A percentile compares a stretch with the other conserved stretches of the same genome.
Evolutionary conservation across 2,329 filamentous ascomycete genomes (phyloP).

Genomic region (Colletotrichum tamarilloi): DNA sequence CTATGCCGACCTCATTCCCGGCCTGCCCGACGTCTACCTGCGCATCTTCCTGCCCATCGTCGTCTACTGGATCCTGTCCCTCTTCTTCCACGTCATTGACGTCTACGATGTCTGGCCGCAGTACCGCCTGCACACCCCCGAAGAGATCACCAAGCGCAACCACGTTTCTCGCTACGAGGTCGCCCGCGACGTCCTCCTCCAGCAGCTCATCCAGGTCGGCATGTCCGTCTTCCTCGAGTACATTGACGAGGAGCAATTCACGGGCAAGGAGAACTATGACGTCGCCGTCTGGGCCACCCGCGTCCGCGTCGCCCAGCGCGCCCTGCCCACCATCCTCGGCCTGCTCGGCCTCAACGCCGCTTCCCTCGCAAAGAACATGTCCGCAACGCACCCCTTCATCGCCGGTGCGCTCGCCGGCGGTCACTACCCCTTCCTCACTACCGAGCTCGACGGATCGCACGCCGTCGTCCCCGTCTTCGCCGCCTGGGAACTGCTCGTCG

Average conservation of each 20-base stretch:
- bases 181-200: slow-evolving; percentile 88
- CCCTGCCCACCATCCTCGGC: slow-evolving; percentile 78
- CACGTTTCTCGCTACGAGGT: slow-evolving; percentile 88
- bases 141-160: slow-evolving; percentile 88
- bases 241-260: slow-evolving; percentile 79
- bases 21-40: slow-evolving; percentile 84
- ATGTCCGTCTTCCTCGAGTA: slow-evolving; percentile 75
- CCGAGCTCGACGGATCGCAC: slow-evolving; percentile 64
- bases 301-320: slow-evolving; percentile 81
- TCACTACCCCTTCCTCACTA: slow-evolving; percentile 77
- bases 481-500: slow-evolving; percentile 80
- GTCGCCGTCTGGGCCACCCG: slow-evolving; percentile 90
- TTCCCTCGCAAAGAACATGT: slow-evolving; percentile 80
- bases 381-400: slow-evolving; percentile 76
- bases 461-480: slow-evolving; percentile 78
- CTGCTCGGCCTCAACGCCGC: slow-evolving; percentile 81
- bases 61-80: slow-evolving; percentile 89
- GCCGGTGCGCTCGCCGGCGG: slow-evolving; percentile 84
- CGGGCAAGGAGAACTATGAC: slow-evolving; percentile 85
- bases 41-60: slow-evolving; percentile 80
- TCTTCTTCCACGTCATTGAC: slow-evolving; percentile 90
- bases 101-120: slow-evolving; percentile 86
- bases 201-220: slow-evolving; percentile 88
- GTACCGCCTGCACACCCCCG: slow-evolving; percentile 94
- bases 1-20: slow-evolving; percentile 77